Base-by-base conservation (phyloP, 1,284 basidiomycete genomes). In the Termitomyces sp. region DNA sequence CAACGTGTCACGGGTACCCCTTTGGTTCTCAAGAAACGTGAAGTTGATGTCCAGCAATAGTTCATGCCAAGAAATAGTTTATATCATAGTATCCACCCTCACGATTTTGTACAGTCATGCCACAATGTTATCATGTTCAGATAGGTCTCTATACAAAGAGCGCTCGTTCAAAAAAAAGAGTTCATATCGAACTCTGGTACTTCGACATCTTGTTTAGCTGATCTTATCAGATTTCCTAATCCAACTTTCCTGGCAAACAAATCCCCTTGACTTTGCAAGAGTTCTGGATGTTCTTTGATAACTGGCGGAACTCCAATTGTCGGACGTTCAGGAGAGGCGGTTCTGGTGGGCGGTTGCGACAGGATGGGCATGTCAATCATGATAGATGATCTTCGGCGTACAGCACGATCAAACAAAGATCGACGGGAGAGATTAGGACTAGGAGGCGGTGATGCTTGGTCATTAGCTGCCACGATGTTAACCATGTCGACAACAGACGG, bases 131-230 rank as follows among this genome's bases (percentile, higher is more conserved):
- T 58, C 52, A 38, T 41, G 41, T 50, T 39, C 44, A 46, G 36
- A 51, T 44, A 21, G 7, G 21, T 42, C 36, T 28, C 30, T 17
- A 8, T 49, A 30, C 12, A 34, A 17, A n/a, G n/a, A 36, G 28
- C 28, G 21, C 24, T 36, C 47, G 41, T 33, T 64, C 62, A 79
- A 53, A 75, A 80, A 65, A 90, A 92, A n/a, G 82, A 80, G 67
- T 75, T 77, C 84, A 94, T 92, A 68, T 90, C 82, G 65, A 94
- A 91, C 67, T 94, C 92, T 5, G 91, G 88, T 47, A 93, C 86
- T 64, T 88, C 78, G 30, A 91, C 80, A 67, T 92, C 86, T 61
- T 90, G 84, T 65, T 90, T 93, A n/a, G 92, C 92, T 10, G 88
- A 82, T 72, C 90, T 92, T 73, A 95, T 87, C 64, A 94, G 69